Conservation (phyloP, 2,329 filamentous ascomycete species). For the Fusarium sp. region DNA sequence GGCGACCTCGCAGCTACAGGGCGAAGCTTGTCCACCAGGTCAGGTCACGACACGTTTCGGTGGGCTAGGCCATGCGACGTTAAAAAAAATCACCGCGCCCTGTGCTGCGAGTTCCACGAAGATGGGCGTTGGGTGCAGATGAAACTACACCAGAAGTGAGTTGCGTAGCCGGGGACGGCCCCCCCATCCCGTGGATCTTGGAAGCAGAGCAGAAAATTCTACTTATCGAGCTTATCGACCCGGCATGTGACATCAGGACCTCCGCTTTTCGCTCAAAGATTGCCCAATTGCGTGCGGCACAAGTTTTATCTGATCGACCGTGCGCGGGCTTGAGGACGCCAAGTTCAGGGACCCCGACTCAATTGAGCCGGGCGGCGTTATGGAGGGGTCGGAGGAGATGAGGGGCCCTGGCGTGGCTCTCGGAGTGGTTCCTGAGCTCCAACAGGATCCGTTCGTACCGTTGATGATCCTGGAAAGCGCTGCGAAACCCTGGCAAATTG, state of each 20-base stretch:
- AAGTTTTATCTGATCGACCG: slow-evolving; percentile 43
- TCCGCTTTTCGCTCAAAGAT: slow-evolving; percentile 1
- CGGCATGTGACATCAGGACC: slow-evolving; percentile 44
- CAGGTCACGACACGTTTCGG: slow-evolving; percentile 8
- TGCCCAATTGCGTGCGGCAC: slow-evolving; percentile 17
- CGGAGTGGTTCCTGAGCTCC: slow-evolving; percentile 8
- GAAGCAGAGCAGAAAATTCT: slow-evolving; percentile 40
- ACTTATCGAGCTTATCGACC: slow-evolving; percentile 35
- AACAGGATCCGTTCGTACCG: slow-evolving; percentile 14
- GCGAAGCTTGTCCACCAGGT: slow-evolving; percentile 26
- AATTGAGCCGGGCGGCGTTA: slow-evolving; percentile 5
- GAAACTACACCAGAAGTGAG: slow-evolving; percentile 15
- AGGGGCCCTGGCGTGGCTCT: slow-evolving; percentile 9
- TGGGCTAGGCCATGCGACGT: slow-evolving; percentile 26
- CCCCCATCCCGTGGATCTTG: neutral
- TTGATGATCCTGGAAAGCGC: slow-evolving; percentile 2
- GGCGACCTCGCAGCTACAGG: slow-evolving; percentile 37
- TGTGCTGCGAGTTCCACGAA: slow-evolving; percentile 34
- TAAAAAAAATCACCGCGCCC: slow-evolving; percentile 27
- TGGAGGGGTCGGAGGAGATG: slow-evolving; percentile 16
- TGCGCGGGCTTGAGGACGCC: slow-evolving; percentile 21
- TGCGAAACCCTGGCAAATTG: slow-evolving; percentile 21
- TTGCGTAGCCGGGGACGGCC: slow-evolving; percentile 7
- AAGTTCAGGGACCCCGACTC: slow-evolving; percentile 15
- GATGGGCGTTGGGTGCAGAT: slow-evolving; percentile 10